Percentiles rank a stretch among this genome's conserved stretches.
Conservation (phyloP, 139 green algal genomes). For the Ettlia oleoabundans region DNA sequence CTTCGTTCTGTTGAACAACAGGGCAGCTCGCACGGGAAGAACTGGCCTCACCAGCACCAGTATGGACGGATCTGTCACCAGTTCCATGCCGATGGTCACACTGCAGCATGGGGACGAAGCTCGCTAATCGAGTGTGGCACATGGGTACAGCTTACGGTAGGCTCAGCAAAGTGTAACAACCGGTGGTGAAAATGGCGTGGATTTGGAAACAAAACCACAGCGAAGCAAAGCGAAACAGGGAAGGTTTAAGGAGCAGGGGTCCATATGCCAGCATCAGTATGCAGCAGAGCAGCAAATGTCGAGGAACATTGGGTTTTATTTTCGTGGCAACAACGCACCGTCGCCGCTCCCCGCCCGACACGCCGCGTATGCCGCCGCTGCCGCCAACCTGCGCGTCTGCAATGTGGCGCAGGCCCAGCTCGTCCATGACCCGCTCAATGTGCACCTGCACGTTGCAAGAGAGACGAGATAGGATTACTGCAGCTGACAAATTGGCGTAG, state of each 20-base stretch:
- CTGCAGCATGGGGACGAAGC: neutral
- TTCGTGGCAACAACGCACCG: conserved; percentile 37
- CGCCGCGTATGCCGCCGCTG: conserved; percentile 41
- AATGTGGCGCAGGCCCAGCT: conserved; percentile 61
- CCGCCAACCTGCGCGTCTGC: conserved; percentile 51
- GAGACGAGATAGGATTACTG: neutral
- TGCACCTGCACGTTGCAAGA: conserved; percentile 15
- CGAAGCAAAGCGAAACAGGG: neutral
- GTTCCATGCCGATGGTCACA: conserved; percentile 82
- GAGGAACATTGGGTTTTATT: neutral
- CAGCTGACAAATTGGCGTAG: too few relatives aligned
- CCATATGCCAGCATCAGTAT: too few relatives aligned
- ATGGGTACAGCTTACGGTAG: neutral
- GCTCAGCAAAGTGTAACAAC: too few relatives aligned
- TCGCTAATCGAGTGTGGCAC: neutral
- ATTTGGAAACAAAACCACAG: neutral
- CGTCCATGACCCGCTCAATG: conserved; percentile 54
- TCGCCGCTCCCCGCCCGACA: conserved; percentile 49
- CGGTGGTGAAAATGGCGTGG: too few relatives aligned
- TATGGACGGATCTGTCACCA: conserved; percentile 68
- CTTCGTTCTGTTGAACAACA: too few relatives aligned
- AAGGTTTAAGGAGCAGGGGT: neutral
- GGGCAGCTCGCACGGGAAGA: too few relatives aligned
- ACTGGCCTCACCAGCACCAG: conserved; percentile 36
- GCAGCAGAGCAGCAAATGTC: neutral